Evolutionary conservation across 1,284 basidiomycete genomes (phyloP).

Genomic region (Boletus mariae): DNA sequence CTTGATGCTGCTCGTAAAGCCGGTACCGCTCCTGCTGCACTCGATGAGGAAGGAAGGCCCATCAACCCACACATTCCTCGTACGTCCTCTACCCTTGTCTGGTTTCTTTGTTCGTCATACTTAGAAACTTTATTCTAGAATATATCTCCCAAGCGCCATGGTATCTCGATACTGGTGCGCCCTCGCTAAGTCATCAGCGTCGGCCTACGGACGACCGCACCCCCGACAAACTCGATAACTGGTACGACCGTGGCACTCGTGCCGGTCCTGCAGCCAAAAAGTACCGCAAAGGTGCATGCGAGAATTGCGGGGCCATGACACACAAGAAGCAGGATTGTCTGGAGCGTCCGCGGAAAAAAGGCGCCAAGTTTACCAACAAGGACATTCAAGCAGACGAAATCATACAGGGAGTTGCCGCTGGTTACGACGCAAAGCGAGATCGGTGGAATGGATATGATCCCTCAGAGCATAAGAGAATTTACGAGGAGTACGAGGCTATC

Average conservation of each 20-base stretch:
- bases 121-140: slow-evolving; percentile 43
- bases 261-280: slow-evolving; percentile 91
- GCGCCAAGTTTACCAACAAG: slow-evolving; percentile 90
- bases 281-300: slow-evolving; percentile 96
- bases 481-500: slow-evolving; percentile 92
- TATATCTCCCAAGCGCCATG: slow-evolving; percentile 96
- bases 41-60: slow-evolving; percentile 90
- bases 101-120: slow-evolving; percentile 1
- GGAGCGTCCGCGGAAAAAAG: slow-evolving; percentile 93
- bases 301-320: slow-evolving; percentile 97
- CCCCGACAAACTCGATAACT: slow-evolving; percentile 75
- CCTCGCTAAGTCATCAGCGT: slow-evolving; percentile 92
- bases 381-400: slow-evolving; percentile 92
- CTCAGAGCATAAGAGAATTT: slow-evolving; percentile 78
- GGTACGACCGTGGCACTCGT: slow-evolving; percentile 90
- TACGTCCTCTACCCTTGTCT: slow-evolving; percentile 38
- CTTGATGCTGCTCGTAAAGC: slow-evolving; percentile 96
- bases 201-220: slow-evolving; percentile 67
- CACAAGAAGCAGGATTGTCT: slow-evolving; percentile 92
- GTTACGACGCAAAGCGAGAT: slow-evolving; percentile 95
- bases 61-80: slow-evolving; percentile 99
- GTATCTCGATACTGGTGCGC: slow-evolving; percentile 92
- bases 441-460: slow-evolving; percentile 99
- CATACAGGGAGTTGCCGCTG: slow-evolving; percentile 74
- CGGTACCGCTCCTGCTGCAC: slow-evolving; percentile 91